A percentile compares a stretch with the other conserved stretches of the same genome.
Conservation (phyloP, 352 stramenopile species). For the Pythium coloratum region DNA sequence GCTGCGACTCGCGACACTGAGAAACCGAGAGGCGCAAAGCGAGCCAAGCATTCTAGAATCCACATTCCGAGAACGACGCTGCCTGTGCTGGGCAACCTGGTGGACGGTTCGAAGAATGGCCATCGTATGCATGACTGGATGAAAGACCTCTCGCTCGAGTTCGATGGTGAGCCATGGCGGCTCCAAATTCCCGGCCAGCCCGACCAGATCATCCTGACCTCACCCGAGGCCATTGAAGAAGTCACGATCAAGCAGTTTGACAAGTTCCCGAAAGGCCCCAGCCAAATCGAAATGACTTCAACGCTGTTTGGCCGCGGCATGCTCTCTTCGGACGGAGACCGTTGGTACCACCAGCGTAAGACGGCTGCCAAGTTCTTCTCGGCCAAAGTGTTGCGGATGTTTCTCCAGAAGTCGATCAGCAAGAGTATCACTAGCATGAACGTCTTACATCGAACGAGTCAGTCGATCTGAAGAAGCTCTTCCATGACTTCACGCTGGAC, state of each 20-base stretch:
- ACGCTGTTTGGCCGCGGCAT: conserved; percentile 30
- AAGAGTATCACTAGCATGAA: conserved; percentile 13
- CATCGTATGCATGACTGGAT: conserved; percentile 48
- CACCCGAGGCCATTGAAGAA: conserved; percentile 26
- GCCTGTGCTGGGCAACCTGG: conserved; percentile 43
- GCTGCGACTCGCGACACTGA: too few relatives aligned
- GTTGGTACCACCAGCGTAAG: conserved; percentile 35
- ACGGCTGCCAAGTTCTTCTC: conserved; percentile 37
- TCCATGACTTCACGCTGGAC: background rate
- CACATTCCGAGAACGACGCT: background rate
- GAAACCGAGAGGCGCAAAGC: too few relatives aligned
- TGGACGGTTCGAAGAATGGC: conserved; percentile 31
- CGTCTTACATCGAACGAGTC: background rate
- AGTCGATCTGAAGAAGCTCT: background rate
- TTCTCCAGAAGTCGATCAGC: conserved; percentile 21
- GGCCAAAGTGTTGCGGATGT: conserved; percentile 21
- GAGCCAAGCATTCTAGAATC: too few relatives aligned
- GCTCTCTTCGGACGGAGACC: conserved; percentile 25
- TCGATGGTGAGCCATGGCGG: conserved; percentile 24
- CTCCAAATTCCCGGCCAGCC: conserved; percentile 18
- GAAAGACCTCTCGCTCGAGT: conserved; percentile 3
- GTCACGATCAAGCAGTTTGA: conserved; percentile 32
- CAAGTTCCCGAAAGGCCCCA: conserved; percentile 28
- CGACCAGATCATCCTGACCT: conserved; percentile 22
- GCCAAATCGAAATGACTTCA: conserved; percentile 16